A percentile compares a stretch with the other conserved stretches of the same genome.
These are phyloP conservation scores for Phycomyces nitens DNA, from an alignment of 192 early-diverging fungal genomes.

Conservation along the genomic window DNA sequence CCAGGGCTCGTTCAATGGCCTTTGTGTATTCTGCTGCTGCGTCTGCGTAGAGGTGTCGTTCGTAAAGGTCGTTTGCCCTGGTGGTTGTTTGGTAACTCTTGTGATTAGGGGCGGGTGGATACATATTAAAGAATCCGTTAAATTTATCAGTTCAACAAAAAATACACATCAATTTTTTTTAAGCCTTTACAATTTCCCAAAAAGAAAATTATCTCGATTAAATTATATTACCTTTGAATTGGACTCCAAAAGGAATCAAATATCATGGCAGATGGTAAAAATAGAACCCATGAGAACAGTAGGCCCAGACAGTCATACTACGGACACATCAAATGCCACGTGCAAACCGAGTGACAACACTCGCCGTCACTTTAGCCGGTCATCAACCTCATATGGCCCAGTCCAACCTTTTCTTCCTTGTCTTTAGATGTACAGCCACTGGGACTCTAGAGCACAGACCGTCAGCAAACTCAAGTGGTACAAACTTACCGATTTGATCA, in stretches of 20 bases:
- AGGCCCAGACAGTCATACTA: too few relatives aligned
- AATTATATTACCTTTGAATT: too few relatives aligned
- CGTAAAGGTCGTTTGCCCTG: conserved; percentile 54
- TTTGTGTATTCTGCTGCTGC: conserved; percentile 44
- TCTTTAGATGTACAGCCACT: not conserved
- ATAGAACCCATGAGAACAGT: too few relatives aligned
- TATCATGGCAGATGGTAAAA: too few relatives aligned
- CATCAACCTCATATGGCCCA: not conserved
- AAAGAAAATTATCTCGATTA: too few relatives aligned
- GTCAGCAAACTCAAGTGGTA: not conserved
- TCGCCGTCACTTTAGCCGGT: not conserved
- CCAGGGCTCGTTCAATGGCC: conserved; percentile 25
- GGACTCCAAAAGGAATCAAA: too few relatives aligned
- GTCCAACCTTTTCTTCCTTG: not conserved
- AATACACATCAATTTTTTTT: not conserved
- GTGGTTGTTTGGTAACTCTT: conserved; percentile 20
- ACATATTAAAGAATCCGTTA: not conserved
- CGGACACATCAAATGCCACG: too few relatives aligned
- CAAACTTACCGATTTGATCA: not conserved
- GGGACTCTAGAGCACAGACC: not conserved
- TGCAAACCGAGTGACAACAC: too few relatives aligned
- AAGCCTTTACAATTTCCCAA: too few relatives aligned
- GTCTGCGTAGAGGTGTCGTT: conserved; percentile 45
- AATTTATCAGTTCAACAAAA: not conserved
- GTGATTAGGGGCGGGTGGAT: conserved; percentile 26